Conservation (phyloP, 2,329 filamentous ascomycete genomes). For the Aspergillus pseudoterreus region DNA sequence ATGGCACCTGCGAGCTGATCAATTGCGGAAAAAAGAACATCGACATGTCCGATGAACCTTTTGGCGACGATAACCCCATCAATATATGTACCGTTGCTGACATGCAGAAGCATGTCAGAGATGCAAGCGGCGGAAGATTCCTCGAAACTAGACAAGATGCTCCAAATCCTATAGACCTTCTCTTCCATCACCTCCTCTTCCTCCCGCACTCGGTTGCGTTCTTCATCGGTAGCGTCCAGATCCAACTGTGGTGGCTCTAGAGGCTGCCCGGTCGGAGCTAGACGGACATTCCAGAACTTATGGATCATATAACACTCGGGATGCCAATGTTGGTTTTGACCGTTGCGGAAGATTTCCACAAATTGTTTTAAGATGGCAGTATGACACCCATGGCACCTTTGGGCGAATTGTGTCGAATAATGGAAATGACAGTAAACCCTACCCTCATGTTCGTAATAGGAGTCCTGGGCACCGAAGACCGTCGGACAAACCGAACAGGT, state of each 20-base stretch:
- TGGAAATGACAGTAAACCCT: constrained; percentile 98
- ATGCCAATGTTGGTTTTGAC: constrained; percentile 98
- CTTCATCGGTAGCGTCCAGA: constrained; percentile 60
- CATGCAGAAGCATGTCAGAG: constrained; percentile 96
- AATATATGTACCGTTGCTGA: constrained; percentile 94
- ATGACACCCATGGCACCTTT: constrained; percentile 93
- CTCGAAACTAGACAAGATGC: constrained; percentile 92
- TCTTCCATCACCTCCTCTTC: constrained; percentile 95
- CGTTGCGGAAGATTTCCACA: constrained; percentile 96
- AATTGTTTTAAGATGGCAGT: constrained; percentile 98
- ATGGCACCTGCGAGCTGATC: constrained; percentile 79
- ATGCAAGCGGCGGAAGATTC: constrained; percentile 98
- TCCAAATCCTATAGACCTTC: constrained; percentile 98
- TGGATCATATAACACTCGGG: constrained; percentile 99
- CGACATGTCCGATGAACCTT: constrained; percentile 93
- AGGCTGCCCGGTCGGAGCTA: constrained; percentile 60
- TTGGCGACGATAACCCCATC: constrained; percentile 93
- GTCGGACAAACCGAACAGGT: constrained; percentile 96
- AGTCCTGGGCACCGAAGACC: constrained; percentile 96
- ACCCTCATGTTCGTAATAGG: constrained; percentile 96
- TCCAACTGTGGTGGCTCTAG: constrained; percentile 45
- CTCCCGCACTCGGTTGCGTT: constrained; percentile 71
- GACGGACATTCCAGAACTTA: constrained; percentile 98
- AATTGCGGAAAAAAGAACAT: constrained; percentile 83
- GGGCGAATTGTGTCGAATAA: constrained; percentile 95